Base-by-base conservation (phyloP, 129 eudicot species). In the Escallonia rubra region DNA sequence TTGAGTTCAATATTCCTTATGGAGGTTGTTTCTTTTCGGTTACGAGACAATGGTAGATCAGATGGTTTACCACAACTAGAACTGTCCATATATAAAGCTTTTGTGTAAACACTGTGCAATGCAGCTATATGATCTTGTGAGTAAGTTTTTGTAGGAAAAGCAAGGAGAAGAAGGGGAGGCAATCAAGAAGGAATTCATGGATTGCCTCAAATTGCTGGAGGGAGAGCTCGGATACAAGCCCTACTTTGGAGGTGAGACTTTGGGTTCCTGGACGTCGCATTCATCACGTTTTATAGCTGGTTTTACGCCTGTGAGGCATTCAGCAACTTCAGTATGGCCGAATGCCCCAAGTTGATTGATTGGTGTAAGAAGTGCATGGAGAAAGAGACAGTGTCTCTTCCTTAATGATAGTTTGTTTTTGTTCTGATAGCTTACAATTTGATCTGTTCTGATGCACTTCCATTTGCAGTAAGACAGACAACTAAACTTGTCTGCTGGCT, bases 281-380 rank as follows among this genome's bases (percentile, higher is more conserved):
- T 80, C 14, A 65, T 76, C 71, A 73, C 82, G 10, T 83, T 83
- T 62, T 73, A 73, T 59, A 51, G 76, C 59, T 80, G 86, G 86
- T 84, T 78, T 80, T 62, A 77, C 34, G 70, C 79, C 10, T 72
- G 67, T 14, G 87, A 85, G 74, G 81, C 67, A 6, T 74, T 66
- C 48, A 84, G 84, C 7, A 76, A 78, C 52, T 45, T 83, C 50
- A 70, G 72, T 59, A 10, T 80, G 81, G 61, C 53, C 7, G 87
- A 85, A 41, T 85, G 78, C 61, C 90, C 90, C 1, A 81, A 72
- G 48, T 47, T 85, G 58, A 69, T 85, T 50, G 63, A 68, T 3
- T 81, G 84, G 87, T 82, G 64, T 40, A 85, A 78, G 59, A 75
- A 84, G 59, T 85, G 90, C 71, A 50, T 76, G 69, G 72, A 77